Evolutionary conservation across 495 filamentous ascomycete species (phyloP), one percentile per base, ranked within the genome.

Genomic region (Lentithecium fluviatile): DNA sequence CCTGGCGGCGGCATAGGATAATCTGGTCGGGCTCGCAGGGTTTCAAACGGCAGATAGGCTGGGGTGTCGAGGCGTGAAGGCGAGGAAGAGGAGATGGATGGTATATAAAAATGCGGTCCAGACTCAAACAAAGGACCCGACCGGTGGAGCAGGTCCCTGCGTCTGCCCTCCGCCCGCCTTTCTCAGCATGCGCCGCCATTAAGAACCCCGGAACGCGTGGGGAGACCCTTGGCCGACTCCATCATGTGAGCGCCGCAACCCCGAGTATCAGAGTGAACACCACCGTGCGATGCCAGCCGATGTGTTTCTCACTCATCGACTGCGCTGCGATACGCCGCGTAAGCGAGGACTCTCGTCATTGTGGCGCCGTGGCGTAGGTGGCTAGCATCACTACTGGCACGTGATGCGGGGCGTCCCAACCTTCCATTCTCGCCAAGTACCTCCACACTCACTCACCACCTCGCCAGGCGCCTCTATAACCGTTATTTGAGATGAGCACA

Each of bases 401-500:
- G 40, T 43, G 40, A 43, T 43, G 40, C 40, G 40, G 40, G 40
- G 40, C 40, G 40, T 20, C 40, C 40, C 40, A 43, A 20, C 3
- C 19, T 49, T 49, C 21, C 45, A 12, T 15, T 23, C 24, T 49
- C 45, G 45, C 11, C n/a, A 15, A 49, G 11, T 23, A 5, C 19
- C 45, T 17, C 45, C 24, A 25, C 15, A 3, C 15, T 45, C 20
- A n/a, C 42, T 17, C 15, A 45, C 42, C 15, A 21, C 20, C 20
- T 21, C 42, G 42, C 42, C 42, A 32, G 10, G 29, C 3, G 29
- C 29, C 10, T 10, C 29, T 32, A 10, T 32, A 4, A 3, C 29
- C 29, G 29, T 32, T 45, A 3, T 17, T 45, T 13, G 15, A 6
- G 6, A 64, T 64, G 61, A 29, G 60, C 10, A 56, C 60, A 19